phyloP scores from a whole-genome alignment of 2,329 filamentous ascomycete genomes.

The Thelonectria discophora region DNA sequence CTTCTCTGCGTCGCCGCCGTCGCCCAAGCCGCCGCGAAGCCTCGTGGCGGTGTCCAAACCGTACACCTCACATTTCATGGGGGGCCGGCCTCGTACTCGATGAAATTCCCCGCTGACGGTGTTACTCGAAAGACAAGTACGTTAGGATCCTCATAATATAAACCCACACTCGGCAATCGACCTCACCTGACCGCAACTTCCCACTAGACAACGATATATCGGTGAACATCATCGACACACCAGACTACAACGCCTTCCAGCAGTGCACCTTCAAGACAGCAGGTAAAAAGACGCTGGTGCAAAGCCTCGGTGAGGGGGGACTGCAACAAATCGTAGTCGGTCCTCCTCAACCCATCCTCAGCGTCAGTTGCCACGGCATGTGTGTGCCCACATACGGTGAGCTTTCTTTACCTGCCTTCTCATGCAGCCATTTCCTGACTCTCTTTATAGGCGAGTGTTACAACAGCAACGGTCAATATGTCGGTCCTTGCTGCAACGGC shows the following conservation, averaged over 20 bases:
- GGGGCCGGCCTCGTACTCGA: conserved; percentile 51
- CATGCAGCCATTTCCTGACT: not conserved
- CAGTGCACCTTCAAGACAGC: conserved; percentile 55
- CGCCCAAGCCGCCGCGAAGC: conserved; percentile 13
- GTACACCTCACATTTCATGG: conserved; percentile 56
- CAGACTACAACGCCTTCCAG: conserved; percentile 53
- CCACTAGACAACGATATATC: conserved; percentile 50
- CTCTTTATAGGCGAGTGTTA: conserved; percentile 46
- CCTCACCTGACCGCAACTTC: not conserved
- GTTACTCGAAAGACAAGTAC: conserved; percentile 49
- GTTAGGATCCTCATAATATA: conserved; percentile 17
- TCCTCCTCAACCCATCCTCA: conserved; percentile 54
- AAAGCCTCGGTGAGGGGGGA: conserved; percentile 41
- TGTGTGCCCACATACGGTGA: conserved; percentile 54
- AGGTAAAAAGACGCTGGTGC: conserved; percentile 44
- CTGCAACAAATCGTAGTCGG: conserved; percentile 54
- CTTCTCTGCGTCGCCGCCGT: conserved; percentile 24
- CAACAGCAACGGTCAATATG: conserved; percentile 44
- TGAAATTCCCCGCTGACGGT: conserved; percentile 55
- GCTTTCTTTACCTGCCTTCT: not conserved
- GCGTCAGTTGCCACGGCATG: conserved; percentile 53
- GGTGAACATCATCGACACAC: conserved; percentile 53
- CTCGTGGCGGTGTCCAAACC: conserved; percentile 45
- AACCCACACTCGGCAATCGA: not conserved
- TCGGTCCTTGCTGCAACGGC: conserved; percentile 55